Percentiles rank a stretch among this genome's conserved stretches.
phyloP scores from a whole-genome alignment of 257 asterid genomes.

The Jacaranda copaia region DNA sequence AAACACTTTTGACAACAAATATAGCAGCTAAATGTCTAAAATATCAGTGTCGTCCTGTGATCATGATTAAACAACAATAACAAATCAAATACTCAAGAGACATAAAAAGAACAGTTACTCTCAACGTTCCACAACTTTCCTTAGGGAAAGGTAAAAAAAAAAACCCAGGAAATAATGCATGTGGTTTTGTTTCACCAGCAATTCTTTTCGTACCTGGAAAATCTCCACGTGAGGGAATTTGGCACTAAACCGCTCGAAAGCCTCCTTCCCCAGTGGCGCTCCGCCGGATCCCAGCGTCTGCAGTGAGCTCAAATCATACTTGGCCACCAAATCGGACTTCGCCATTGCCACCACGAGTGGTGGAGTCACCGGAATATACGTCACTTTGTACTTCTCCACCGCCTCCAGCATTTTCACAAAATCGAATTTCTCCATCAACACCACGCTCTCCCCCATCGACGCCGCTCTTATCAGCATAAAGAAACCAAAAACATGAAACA shows the following conservation, averaged over 20 bases:
- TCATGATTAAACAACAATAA: background rate
- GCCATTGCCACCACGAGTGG: conserved; percentile 72
- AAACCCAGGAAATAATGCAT: no score
- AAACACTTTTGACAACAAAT: background rate
- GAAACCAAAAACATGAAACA: conserved; percentile 75
- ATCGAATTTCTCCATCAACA: conserved; percentile 57
- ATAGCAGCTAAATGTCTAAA: background rate
- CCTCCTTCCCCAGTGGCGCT: conserved; percentile 74
- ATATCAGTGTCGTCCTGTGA: background rate
- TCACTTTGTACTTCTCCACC: conserved; percentile 61
- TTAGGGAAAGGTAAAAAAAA: no score
- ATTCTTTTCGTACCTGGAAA: conserved; percentile 45
- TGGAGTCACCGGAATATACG: conserved; percentile 69
- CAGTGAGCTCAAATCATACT: conserved; percentile 65
- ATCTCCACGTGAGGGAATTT: conserved; percentile 57
- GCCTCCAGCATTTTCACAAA: conserved; percentile 63
- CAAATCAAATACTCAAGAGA: background rate
- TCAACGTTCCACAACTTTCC: background rate
- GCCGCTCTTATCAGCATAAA: conserved; percentile 56
- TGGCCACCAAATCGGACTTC: conserved; percentile 58
- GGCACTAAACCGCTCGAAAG: conserved; percentile 48
- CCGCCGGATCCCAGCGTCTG: conserved; percentile 60
- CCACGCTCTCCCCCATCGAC: conserved; percentile 58
- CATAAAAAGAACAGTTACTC: background rate
- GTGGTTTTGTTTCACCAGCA: background rate